Evolutionary conservation across 345 rosid species (phyloP), one percentile per base, ranked within the genome.

Genomic region (Eucalyptus tenuipes): DNA sequence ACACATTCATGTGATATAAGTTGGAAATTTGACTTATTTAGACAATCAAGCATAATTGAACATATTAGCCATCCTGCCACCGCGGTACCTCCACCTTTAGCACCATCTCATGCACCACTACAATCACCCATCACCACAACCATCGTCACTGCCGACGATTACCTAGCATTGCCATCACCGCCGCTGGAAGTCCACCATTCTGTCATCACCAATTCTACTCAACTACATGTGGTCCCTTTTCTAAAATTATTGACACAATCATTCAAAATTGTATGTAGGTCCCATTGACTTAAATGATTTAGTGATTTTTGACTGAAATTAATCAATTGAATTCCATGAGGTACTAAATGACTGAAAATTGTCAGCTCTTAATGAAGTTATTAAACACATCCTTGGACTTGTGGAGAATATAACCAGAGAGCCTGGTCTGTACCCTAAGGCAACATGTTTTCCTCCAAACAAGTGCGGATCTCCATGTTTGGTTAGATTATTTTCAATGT

Each of bases 61-160:
- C 82, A 75, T 40, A 22, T 20, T 17, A 20, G 82, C 82, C 82
- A 11, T 75, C 82, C 82, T 75, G 29, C 82, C 82, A 75, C 47
- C 2, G 0, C 9, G 0, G 82, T 40, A 37, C 82, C 27, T 40
- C 82, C 82, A 75, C 29, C 82, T 75, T 40, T 75, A 75, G 47
- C 45, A 75, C 47, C 47, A 40, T 27, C 45, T 71, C 81, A 40
- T 75, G 47, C 82, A 40, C 47, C 29, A 40, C 82, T 75, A 40
- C 47, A 75, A 20, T 75, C 15, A 75, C 47, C 47, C 29, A 40
- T 75, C 47, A 75, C 82, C 3, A 24, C 82, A 75, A 20, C 29
- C 29, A 75, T 44, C 0, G 2, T 75, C 0, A 1, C 47, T 75
- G 6, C 82, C 9, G 0, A 75, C 15, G 8, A 75, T 40, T 40